phyloP scores from a whole-genome alignment of 345 rosid genomes.

The Hibiscus mutabilis region DNA sequence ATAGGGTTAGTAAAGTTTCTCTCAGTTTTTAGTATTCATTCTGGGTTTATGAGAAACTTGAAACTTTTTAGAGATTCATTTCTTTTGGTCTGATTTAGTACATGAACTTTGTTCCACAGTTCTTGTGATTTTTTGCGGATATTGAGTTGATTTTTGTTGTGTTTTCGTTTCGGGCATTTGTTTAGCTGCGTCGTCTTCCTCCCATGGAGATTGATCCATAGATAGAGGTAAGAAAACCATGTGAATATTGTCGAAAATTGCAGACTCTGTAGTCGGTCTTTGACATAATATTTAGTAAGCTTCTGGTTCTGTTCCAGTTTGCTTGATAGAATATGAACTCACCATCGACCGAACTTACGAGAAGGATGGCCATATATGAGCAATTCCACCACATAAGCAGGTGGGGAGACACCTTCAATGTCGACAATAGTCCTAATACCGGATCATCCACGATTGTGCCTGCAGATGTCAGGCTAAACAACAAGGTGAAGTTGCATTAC shows the following conservation, averaged over 20 bases:
- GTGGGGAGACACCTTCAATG: conserved; percentile 62
- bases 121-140: not conserved
- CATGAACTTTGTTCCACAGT: not conserved
- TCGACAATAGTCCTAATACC: conserved; percentile 38
- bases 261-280: not conserved
- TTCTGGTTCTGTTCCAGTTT: not conserved
- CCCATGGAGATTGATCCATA: conserved; percentile 7
- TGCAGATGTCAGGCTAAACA: conserved; percentile 39
- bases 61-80: not conserved
- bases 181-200: too few species aligned
- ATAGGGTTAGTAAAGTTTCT: not conserved
- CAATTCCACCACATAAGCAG: conserved; percentile 54
- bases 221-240: not conserved
- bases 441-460: conserved; percentile 45
- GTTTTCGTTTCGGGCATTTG: not conserved
- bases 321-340: conserved; percentile 38
- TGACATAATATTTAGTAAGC: not conserved
- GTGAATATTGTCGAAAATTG: not conserved
- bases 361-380: conserved; percentile 65
- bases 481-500: conserved; percentile 38
- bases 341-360: conserved; percentile 52
- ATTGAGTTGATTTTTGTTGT: not conserved
- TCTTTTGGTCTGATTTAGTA: too few species aligned
- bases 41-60: conserved; percentile 2
- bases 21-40: not conserved